Evolutionary conservation across 495 filamentous ascomycete genomes (phyloP).

Genomic region (Penicillium roqueforti): DNA sequence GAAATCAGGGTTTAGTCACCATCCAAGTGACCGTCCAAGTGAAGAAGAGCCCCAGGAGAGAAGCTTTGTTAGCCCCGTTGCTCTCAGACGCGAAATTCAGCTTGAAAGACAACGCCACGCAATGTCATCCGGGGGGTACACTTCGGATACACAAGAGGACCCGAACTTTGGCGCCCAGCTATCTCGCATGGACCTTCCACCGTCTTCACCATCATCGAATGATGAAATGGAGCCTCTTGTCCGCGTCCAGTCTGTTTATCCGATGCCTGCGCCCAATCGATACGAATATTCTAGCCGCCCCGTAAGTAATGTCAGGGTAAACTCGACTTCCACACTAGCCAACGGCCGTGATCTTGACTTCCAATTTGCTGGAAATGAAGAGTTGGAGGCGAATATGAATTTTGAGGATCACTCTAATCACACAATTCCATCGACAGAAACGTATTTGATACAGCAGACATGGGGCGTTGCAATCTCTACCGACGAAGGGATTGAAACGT

Average conservation of each 20-base stretch:
- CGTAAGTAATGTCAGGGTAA: not conserved
- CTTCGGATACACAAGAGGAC: constrained; percentile 33
- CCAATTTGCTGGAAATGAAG: not conserved
- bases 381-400: not conserved
- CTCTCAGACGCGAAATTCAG: not conserved
- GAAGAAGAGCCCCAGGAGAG: not conserved
- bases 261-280: not conserved
- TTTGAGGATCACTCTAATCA: not conserved
- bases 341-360: not conserved
- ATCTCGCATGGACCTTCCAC: constrained; percentile 23
- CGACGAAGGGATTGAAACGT: not conserved
- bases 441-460: not conserved
- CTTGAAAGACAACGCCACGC: not conserved
- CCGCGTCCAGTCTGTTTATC: not conserved
- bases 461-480: not conserved
- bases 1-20: constrained; percentile 25
- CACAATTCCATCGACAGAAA: not conserved
- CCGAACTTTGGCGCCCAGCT: constrained; percentile 30
- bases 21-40: constrained; percentile 16
- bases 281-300: not conserved
- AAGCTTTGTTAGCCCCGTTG: not conserved
- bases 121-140: constrained; percentile 9
- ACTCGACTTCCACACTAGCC: not conserved
- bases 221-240: not conserved
- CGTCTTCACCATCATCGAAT: constrained; percentile 2